phyloP scores from a whole-genome alignment of 2,329 filamentous ascomycete genomes.

The Fusarium multiceps region DNA sequence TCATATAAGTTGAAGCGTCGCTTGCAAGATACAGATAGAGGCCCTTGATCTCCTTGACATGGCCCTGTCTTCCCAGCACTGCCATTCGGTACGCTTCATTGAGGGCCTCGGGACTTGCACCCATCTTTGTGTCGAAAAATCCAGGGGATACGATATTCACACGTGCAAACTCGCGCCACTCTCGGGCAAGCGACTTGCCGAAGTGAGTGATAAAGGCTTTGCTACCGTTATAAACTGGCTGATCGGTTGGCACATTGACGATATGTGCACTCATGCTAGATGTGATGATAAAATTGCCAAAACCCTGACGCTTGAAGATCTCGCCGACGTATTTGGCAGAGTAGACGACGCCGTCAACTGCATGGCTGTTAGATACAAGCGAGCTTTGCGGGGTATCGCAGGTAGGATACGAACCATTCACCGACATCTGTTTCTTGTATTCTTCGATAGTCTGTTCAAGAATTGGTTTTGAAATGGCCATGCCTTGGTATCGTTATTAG shows the following conservation, averaged over 20 bases:
- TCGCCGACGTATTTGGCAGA: slow-evolving; percentile 58
- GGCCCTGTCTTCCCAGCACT: slow-evolving; percentile 65
- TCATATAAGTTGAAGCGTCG: slow-evolving; percentile 52
- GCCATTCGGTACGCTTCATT: slow-evolving; percentile 64
- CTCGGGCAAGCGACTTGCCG: slow-evolving; percentile 63
- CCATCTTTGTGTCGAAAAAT: slow-evolving; percentile 66
- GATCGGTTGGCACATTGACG: slow-evolving; percentile 63
- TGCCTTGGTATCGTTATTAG: neutral
- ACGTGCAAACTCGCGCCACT: slow-evolving; percentile 67
- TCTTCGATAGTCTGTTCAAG: slow-evolving; percentile 64
- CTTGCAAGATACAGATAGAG: slow-evolving; percentile 65
- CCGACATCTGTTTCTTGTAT: slow-evolving; percentile 62
- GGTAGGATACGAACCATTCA: slow-evolving; percentile 57
- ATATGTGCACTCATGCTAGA: slow-evolving; percentile 61
- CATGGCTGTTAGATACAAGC: neutral
- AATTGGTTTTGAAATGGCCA: slow-evolving; percentile 62
- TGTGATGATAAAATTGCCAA: slow-evolving; percentile 63
- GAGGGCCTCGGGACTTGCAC: slow-evolving; percentile 55
- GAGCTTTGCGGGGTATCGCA: neutral
- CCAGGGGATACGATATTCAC: slow-evolving; percentile 62
- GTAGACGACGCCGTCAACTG: slow-evolving; percentile 62
- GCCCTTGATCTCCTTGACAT: slow-evolving; percentile 74
- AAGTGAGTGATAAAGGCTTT: slow-evolving; percentile 67
- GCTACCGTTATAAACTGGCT: slow-evolving; percentile 65
- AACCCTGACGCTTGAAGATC: slow-evolving; percentile 56